Evolutionary conservation across 768 basidiomycete genomes (phyloP).

Genomic region (Xerocomellus chrysenteron): DNA sequence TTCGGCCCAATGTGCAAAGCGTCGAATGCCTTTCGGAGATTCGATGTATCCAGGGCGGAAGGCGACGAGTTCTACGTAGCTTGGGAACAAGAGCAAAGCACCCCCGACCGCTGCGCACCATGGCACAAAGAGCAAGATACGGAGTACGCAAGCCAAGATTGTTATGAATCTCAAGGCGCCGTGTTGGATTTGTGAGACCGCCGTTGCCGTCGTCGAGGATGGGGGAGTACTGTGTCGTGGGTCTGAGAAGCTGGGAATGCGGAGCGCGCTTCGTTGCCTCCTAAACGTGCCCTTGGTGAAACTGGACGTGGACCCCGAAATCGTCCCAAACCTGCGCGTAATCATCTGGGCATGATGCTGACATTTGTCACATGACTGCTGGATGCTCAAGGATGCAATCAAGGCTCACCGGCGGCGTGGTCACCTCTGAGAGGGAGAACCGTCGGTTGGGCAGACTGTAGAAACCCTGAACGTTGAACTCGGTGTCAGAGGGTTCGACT

Average conservation of each 20-base stretch:
- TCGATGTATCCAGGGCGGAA: slow-evolving; percentile 32
- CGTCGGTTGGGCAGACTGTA: slow-evolving; percentile 31
- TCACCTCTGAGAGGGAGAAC: slow-evolving; percentile 29
- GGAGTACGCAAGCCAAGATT: slow-evolving; percentile 8
- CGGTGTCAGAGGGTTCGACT: neutral
- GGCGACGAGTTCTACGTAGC: slow-evolving; percentile 24
- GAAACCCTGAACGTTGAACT: slow-evolving; percentile 15
- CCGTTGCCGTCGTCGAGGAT: neutral
- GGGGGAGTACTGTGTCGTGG: neutral
- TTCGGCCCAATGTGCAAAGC: slow-evolving; percentile 39
- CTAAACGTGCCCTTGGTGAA: slow-evolving; percentile 2
- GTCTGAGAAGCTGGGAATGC: slow-evolving; percentile 15
- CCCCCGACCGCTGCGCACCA: slow-evolving; percentile 38
- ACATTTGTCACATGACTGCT: neutral
- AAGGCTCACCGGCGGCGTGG: slow-evolving; percentile 13
- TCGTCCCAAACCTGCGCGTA: slow-evolving; percentile 25
- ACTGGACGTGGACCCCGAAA: slow-evolving; percentile 21
- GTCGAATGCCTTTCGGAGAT: slow-evolving; percentile 32
- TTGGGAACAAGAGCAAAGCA: slow-evolving; percentile 31
- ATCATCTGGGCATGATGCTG: slow-evolving; percentile 1
- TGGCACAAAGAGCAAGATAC: slow-evolving; percentile 31
- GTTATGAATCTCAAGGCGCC: neutral
- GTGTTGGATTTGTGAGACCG: neutral
- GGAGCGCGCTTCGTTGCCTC: slow-evolving; percentile 10
- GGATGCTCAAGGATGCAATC: neutral